These are phyloP conservation scores for Xylaria multiplex DNA, from an alignment of 2,329 filamentous ascomycete species.

Conservation along the genomic window DNA sequence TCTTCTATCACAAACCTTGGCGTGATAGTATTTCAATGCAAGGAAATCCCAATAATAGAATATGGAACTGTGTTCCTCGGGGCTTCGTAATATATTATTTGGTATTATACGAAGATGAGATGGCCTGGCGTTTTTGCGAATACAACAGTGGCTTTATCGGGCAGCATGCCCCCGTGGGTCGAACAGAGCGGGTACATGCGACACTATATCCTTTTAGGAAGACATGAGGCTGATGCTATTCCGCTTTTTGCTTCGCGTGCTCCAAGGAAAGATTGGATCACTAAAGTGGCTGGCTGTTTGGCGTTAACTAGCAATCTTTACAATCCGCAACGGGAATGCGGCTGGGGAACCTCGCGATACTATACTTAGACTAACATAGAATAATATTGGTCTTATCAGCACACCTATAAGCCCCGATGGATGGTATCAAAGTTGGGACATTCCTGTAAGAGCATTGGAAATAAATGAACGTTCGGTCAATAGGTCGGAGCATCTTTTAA, in stretches of 20 bases:
- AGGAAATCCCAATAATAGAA: not conserved
- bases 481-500: slow-evolving; percentile 8
- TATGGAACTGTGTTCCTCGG: not conserved
- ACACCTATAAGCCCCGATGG: slow-evolving; percentile 1
- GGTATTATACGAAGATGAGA: not conserved
- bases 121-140: not conserved
- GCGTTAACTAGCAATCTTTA: not conserved
- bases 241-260: slow-evolving; percentile 7
- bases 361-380: not conserved
- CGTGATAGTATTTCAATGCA: not conserved
- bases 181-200: slow-evolving; percentile 5
- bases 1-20: no score
- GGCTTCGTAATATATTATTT: not conserved
- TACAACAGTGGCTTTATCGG: slow-evolving; percentile 4
- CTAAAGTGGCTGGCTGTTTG: not conserved
- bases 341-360: not conserved
- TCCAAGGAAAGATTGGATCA: not conserved
- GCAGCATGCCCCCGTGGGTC: not conserved
- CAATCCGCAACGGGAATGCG: slow-evolving; percentile 1
- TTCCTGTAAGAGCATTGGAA: not conserved
- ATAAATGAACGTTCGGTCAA: slow-evolving; percentile 4
- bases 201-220: slow-evolving; percentile 3
- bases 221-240: slow-evolving; percentile 14
- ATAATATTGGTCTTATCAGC: not conserved
- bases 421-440: not conserved